These are phyloP conservation scores for Plasmodium cynomolgi DNA, from an alignment of 169 alveolate species.

Conservation along the genomic window DNA sequence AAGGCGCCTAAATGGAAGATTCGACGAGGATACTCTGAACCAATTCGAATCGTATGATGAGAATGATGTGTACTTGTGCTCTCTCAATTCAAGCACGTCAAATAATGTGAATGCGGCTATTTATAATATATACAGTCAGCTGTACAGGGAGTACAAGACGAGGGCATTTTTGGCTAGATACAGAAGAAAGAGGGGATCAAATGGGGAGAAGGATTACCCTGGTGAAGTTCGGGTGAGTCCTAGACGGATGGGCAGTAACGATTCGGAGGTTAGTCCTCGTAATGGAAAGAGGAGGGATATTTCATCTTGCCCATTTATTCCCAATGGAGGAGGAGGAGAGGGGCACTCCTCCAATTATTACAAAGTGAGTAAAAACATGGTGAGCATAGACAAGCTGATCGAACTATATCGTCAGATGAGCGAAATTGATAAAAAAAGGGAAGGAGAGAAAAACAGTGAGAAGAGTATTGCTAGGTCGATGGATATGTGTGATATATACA, in stretches of 20 bases:
- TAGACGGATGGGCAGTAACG: not conserved
- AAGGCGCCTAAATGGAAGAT: not conserved
- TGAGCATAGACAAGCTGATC: slow-evolving; percentile 22
- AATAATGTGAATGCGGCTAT: slow-evolving; percentile 52
- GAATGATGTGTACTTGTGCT: slow-evolving; percentile 40
- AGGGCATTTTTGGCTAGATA: not conserved
- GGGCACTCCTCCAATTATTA: not conserved
- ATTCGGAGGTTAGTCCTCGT: not conserved
- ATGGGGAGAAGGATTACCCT: not conserved
- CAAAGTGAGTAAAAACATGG: not conserved
- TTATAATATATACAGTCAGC: slow-evolving; percentile 40
- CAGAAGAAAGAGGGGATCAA: not conserved
- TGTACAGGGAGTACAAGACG: slow-evolving; percentile 64
- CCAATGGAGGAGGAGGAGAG: not conserved
- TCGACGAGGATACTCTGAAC: not conserved
- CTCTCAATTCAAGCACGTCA: slow-evolving; percentile 42
- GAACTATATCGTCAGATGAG: slow-evolving; percentile 38
- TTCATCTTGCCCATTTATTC: not conserved
- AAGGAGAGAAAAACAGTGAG: not conserved
- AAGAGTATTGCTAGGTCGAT: not conserved
- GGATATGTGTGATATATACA: not conserved
- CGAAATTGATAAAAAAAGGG: slow-evolving; percentile 11
- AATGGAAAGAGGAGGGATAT: not conserved
- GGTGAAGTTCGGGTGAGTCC: not conserved
- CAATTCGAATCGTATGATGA: not conserved